Evolutionary conservation across 106 monocot genomes (phyloP), one percentile per base, ranked within the genome.

Genomic region (Gastrodia elata): DNA sequence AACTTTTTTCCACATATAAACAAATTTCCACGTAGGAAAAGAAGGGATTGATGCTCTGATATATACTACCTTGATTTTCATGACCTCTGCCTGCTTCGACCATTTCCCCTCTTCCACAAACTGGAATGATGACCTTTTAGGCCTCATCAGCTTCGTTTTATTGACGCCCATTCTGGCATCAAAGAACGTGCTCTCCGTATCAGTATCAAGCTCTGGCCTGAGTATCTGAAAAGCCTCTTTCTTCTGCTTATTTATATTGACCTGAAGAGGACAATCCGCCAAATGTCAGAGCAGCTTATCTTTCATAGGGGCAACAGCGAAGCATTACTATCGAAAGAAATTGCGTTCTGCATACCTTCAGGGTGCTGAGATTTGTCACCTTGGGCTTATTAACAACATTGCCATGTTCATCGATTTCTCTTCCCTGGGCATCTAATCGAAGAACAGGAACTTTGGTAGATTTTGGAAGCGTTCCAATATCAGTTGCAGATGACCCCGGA

Each of bases 171-270:
- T 88, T 0, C 77, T 72, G n/a, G 59, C 74, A 78, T 97, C 97
- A 84, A 97, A 97, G 77, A 85, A 82, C 68, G 85, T 74, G 69
- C 49, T 80, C 68, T 78, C 68, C 10, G 75, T 59, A 80, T 71
- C 64, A 49, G 80, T 79, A 87, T 94, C 94, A 33, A 94, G 81
- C 2, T 94, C 91, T 74, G 94, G 94, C 71, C 80, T 89, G 40
- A 94, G 82, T 72, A 97, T 97, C 73, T 97, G 97, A 73, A 97
- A 97, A 22, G 97, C 92, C 68, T 97, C 97, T 69, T 97, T 97
- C 84, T 97, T 97, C 77, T 93, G 90, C 65, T 97, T 97, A 81
- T 97, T 97, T 71, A 97, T 97, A 46, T 97, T 97, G 15, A 93
- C 97, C 97, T 97, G 78, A 25, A 20, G 6, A 52, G 70, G 58